phyloP scores from a whole-genome alignment of 2,329 filamentous ascomycete species.

The Sclerotinia subarctica region DNA sequence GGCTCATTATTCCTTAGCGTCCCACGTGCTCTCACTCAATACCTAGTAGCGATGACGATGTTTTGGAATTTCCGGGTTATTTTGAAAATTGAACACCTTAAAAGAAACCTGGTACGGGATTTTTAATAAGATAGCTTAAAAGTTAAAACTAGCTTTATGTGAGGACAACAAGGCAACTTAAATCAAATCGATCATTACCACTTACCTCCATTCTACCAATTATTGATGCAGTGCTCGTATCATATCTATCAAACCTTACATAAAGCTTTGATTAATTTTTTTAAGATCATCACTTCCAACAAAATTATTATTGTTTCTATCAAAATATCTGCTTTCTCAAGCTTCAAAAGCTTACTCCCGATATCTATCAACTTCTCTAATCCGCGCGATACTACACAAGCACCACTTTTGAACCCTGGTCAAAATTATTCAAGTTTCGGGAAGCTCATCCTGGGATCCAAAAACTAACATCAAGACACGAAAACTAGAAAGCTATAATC shows the following conservation, averaged over 20 bases:
- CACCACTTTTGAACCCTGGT: conserved; percentile 1
- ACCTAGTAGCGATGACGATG: conserved; percentile 3
- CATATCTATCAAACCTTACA: neutral
- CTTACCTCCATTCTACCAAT: neutral
- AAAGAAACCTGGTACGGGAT: neutral
- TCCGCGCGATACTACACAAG: neutral
- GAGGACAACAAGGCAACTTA: conserved; percentile 15
- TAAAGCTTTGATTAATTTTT: conserved; percentile 2
- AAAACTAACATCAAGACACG: neutral
- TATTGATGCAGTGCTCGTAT: neutral
- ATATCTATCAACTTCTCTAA: neutral
- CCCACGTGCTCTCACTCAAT: conserved; percentile 7
- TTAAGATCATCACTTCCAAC: neutral
- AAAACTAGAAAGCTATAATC: conserved; percentile 1
- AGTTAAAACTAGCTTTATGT: conserved; percentile 17
- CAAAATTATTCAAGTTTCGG: conserved; percentile 11
- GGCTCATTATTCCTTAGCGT: neutral
- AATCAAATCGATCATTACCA: neutral
- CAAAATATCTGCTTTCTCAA: neutral
- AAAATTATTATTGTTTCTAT: neutral
- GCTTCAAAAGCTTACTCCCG: neutral
- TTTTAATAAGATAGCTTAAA: neutral
- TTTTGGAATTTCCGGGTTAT: neutral
- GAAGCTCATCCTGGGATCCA: neutral
- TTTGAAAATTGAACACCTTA: neutral